phyloP scores from a whole-genome alignment of 2,329 filamentous ascomycete genomes.

The Arthrobotrys sphaeroides region DNA sequence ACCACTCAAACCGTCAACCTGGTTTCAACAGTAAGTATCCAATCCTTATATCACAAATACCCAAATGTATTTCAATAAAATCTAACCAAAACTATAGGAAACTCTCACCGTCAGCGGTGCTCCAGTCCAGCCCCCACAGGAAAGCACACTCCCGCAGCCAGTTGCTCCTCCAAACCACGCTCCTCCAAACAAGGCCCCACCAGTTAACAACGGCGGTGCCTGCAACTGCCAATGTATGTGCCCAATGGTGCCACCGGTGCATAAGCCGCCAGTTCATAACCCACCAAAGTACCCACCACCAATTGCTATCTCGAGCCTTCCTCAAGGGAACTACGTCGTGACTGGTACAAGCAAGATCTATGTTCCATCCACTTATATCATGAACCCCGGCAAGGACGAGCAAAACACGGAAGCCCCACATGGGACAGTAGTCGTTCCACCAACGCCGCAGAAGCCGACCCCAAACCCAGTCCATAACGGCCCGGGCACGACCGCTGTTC shows the following conservation, averaged over 20 bases:
- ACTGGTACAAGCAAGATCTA: not conserved
- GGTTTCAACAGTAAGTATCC: constrained; percentile 33
- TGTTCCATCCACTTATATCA: constrained; percentile 8
- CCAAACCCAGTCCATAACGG: not conserved
- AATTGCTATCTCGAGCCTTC: not conserved
- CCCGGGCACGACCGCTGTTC: not conserved
- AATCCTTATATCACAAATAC: not conserved
- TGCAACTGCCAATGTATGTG: constrained; percentile 49
- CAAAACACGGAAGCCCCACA: not conserved
- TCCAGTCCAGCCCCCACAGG: constrained; percentile 12
- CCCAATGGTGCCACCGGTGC: constrained; percentile 22
- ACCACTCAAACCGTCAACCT: constrained; percentile 21
- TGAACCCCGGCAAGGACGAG: constrained; percentile 1
- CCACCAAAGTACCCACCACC: not conserved
- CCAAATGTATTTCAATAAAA: not conserved
- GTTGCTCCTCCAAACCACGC: not conserved
- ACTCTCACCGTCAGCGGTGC: constrained; percentile 38
- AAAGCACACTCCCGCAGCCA: constrained; percentile 11
- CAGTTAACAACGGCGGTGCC: constrained; percentile 2
- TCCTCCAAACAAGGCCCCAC: constrained; percentile 9
- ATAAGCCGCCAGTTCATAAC: constrained; percentile 4
- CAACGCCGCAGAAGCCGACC: constrained; percentile 5
- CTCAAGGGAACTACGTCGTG: not conserved
- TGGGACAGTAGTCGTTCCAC: constrained; percentile 12
- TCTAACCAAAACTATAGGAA: not conserved